Base-by-base conservation (phyloP, 106 monocot species). In the Triglochin maritima region DNA sequence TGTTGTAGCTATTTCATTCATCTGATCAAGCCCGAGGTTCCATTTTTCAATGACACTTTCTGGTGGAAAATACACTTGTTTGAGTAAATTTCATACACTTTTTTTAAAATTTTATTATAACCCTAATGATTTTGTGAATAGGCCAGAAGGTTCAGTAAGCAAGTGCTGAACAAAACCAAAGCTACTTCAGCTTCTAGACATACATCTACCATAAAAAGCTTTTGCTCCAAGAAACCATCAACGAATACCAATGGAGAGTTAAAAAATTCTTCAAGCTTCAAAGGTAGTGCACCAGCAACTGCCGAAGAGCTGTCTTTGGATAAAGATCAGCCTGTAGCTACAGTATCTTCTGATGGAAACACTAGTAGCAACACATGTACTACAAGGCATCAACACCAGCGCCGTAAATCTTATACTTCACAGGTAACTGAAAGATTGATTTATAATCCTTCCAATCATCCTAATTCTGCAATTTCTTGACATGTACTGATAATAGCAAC, bases 331-430 rank as follows among this genome's bases (percentile, higher is more conserved):
- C 5, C 7, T 6, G 59, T 14, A 13, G 15, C 3, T 4, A 17
- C 59, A 59, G 15, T 14, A 6, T 59, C 59, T 41, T 59, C 14
- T 6, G 59, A 59, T 41, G 59, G 41, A 29, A 49, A 66, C 13
- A 41, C n/a, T 14, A 66, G n/a, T 51, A 29, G 5, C 29, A 42
- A 2, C 12, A 4, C 29, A 29, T n/a, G 51, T 29, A 51, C 8
- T 51, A 42, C 49, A 9, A 66, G 52, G 17, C 5, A 2, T 48
- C 17, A 49, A 14, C 5, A 2, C 14, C 17, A 49, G 16, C 4
- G 41, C 15, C 51, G 52, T 41, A 66, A 43, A 52, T 66, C 66
- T 0, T 66, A 46, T 41, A 66, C 66, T 12, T 53, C 66, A 43
- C 52, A 7, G 52, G 51, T 66, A 53, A 53, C 52, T 7, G 52